These are phyloP conservation scores for Davidsoniella virescens DNA, from an alignment of 2,329 filamentous ascomycete genomes.

Conservation along the genomic window DNA sequence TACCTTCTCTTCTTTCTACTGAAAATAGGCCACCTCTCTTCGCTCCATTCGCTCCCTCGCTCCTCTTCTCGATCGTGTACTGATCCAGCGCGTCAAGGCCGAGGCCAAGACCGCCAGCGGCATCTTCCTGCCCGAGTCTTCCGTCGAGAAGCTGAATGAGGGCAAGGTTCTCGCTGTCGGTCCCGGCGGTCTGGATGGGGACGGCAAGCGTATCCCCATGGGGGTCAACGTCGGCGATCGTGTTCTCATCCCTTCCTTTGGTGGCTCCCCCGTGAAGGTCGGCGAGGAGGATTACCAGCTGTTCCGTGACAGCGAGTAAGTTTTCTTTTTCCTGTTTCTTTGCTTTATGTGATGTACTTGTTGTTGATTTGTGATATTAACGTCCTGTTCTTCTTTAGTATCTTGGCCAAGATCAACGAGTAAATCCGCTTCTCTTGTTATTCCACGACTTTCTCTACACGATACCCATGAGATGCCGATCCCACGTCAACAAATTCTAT, in stretches of 20 bases:
- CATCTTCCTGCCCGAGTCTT: constrained; percentile 94
- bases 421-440: constrained; percentile 24
- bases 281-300: constrained; percentile 92
- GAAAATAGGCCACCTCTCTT: constrained; percentile 49
- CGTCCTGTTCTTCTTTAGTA: constrained; percentile 34
- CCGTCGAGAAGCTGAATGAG: constrained; percentile 97
- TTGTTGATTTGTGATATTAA: neutral
- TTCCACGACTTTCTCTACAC: neutral
- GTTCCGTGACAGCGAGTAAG: constrained; percentile 96
- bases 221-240: constrained; percentile 73
- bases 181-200: constrained; percentile 71
- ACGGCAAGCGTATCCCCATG: constrained; percentile 75
- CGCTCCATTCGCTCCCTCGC: constrained; percentile 91
- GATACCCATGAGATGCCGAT: constrained; percentile 5
- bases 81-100: constrained; percentile 95
- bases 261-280: constrained; percentile 89
- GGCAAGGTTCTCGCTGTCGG: constrained; percentile 91
- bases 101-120: constrained; percentile 91
- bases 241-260: constrained; percentile 93
- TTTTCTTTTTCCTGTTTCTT: constrained; percentile 18
- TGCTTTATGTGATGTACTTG: neutral
- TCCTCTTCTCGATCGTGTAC: constrained; percentile 92
- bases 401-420: constrained; percentile 98
- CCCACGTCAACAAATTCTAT: neutral
- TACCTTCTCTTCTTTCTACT: neutral